Conservation (phyloP, 2,329 filamentous ascomycete genomes). For the Monilinia aucupariae region DNA sequence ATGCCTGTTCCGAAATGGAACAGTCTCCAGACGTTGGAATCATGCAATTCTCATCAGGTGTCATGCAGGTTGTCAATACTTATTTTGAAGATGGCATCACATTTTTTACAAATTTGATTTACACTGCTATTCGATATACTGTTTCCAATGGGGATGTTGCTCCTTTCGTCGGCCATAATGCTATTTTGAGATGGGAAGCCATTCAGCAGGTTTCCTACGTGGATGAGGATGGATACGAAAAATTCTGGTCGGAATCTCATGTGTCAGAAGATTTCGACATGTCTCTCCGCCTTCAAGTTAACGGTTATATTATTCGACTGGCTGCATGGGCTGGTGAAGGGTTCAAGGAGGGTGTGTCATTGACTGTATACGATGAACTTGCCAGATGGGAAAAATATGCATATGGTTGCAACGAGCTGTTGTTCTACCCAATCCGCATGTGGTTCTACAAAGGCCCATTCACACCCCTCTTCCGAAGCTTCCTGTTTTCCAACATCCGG, state of each 20-base stretch:
- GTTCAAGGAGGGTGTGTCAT: conserved; percentile 77
- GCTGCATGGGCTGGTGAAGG: conserved; percentile 69
- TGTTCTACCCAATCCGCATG: conserved; percentile 71
- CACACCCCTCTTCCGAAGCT: conserved; percentile 70
- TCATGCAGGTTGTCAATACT: conserved; percentile 72
- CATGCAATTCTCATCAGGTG: conserved; percentile 70
- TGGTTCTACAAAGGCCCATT: conserved; percentile 72
- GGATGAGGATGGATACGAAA: conserved; percentile 67
- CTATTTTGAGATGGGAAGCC: conserved; percentile 68
- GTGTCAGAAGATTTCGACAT: conserved; percentile 81
- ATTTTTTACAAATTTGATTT: conserved; percentile 69
- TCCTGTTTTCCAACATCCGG: conserved; percentile 67
- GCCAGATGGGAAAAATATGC: conserved; percentile 85
- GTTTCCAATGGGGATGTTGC: conserved; percentile 72
- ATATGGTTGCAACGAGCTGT: conserved; percentile 75
- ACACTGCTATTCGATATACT: conserved; percentile 71
- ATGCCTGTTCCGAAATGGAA: conserved; percentile 78
- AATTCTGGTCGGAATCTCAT: conserved; percentile 76
- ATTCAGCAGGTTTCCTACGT: conserved; percentile 67
- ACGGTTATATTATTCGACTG: conserved; percentile 66
- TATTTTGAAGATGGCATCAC: conserved; percentile 68
- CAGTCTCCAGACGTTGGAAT: conserved; percentile 73
- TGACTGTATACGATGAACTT: conserved; percentile 80
- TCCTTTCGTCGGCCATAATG: conserved; percentile 77
- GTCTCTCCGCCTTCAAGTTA: conserved; percentile 69